Evolutionary conservation across 352 stramenopile genomes (phyloP), one percentile per base, ranked within the genome.

Genomic region (Aphanomyces invadans): DNA sequence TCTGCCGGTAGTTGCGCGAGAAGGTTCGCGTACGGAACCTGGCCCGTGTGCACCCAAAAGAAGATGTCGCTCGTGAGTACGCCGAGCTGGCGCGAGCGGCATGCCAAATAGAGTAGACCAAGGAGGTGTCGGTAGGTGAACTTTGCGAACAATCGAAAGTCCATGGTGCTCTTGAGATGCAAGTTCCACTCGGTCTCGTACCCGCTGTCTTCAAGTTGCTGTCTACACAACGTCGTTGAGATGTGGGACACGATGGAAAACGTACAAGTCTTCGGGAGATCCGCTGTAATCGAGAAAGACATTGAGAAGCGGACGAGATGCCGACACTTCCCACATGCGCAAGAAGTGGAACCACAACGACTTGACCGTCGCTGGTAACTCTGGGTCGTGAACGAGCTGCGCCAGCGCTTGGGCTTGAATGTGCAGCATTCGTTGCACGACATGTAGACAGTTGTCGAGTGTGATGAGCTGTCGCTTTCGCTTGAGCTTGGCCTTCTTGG

Each of bases 111-210:
- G 28, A 67, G 32, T 3, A 67, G 33, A 1, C n/a, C 60, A 10
- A 67, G 29, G 60, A 45, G 46, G n/a, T 36, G n/a, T 1, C 49
- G 60, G 17, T 57, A 46, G 10, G 3, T 26, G 36, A 67, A 67
- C 7, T 31, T 21, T 4, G 42, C 56, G 23, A 67, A 51, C 29
- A 42, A 17, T 19, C 25, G 29, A 10, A 21, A 11, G 28, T 67
- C 31, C 11, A 21, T 19, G 17, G 31, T 5, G 25, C 55, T 19
- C 29, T 64, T 62, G 28, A 62, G n/a, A 38, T 49, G 19, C 9
- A 51, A 64, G 39, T 64, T 31, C 60, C 60, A 67, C 5, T 67
- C 23, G 5, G 60, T 45, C 26, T 67, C 60, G 33, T 67, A 67
- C 19, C 60, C 60, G 36, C 32, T 49, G 4, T 56, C 42, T 36